Evolutionary conservation across 225 moss, liverwort and hornwort species (phyloP).

Genomic region (Neckera pumila): DNA sequence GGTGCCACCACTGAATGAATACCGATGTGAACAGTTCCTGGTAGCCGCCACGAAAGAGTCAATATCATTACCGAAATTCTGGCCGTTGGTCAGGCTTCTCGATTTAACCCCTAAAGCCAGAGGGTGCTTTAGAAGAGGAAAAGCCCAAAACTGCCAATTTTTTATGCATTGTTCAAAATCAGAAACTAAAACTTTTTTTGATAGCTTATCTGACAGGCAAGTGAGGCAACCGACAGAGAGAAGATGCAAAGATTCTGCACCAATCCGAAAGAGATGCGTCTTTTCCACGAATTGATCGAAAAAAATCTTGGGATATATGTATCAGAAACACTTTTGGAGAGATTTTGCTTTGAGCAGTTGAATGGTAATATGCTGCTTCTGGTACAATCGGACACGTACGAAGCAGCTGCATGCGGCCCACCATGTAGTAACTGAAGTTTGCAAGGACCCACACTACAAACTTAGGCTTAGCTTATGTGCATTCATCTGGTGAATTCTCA

Average conservation of each 20-base stretch:
- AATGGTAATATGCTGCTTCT: neutral
- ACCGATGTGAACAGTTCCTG: neutral
- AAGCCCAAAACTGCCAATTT: neutral
- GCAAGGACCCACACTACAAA: neutral
- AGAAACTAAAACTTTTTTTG: neutral
- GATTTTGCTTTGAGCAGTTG: neutral
- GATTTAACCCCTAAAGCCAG: no score
- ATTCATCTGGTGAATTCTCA: neutral
- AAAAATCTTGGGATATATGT: neutral
- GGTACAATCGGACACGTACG: neutral
- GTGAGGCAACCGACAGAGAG: neutral
- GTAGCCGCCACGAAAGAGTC: neutral
- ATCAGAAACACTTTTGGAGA: neutral
- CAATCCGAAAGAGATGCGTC: neutral
- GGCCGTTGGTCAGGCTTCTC: neutral
- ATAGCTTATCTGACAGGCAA: neutral
- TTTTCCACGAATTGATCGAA: neutral
- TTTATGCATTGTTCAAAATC: neutral
- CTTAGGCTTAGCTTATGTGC: neutral
- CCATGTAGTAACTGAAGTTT: neutral
- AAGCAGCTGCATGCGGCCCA: no score
- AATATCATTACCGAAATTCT: no score
- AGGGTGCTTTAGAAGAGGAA: no score
- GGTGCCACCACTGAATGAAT: neutral
- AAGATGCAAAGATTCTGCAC: neutral